phyloP scores from a whole-genome alignment of 257 asterid species.

The Solanum neorickii region DNA sequence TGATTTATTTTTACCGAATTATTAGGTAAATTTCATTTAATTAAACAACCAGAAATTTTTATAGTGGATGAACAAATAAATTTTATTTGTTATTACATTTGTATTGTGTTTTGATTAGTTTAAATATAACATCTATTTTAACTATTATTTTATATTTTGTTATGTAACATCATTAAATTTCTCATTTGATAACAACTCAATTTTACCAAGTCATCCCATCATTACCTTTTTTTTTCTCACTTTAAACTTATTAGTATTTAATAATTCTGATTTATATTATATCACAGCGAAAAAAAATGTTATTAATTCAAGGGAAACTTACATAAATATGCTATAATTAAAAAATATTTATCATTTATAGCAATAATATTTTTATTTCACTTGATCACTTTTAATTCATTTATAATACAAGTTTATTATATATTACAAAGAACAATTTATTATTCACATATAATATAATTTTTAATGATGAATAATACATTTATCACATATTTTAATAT shows the following conservation, averaged over 20 bases:
- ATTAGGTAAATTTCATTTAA: not conserved
- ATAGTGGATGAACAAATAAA: slow-evolving; percentile 3
- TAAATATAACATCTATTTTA: not conserved
- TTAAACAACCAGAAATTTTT: not conserved
- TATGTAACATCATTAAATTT: not conserved
- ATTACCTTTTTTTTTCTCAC: not conserved
- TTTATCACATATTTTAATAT: too few species aligned
- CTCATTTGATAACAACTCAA: not conserved
- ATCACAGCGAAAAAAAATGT: not conserved
- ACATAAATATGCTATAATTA: too few species aligned
- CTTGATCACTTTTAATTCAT: too few species aligned
- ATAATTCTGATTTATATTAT: not conserved
- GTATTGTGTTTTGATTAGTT: not conserved
- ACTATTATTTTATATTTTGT: not conserved
- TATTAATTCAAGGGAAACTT: too few species aligned
- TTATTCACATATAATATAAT: too few species aligned
- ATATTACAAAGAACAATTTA: too few species aligned
- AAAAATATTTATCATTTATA: too few species aligned
- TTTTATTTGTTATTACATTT: not conserved
- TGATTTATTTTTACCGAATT: not conserved
- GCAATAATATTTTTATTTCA: too few species aligned
- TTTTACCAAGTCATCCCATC: not conserved
- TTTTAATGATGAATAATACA: too few species aligned
- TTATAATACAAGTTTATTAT: too few species aligned
- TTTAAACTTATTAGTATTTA: not conserved